These are phyloP conservation scores for Xylariaceae sp. DNA, from an alignment of 2,329 filamentous ascomycete species.

Conservation along the genomic window DNA sequence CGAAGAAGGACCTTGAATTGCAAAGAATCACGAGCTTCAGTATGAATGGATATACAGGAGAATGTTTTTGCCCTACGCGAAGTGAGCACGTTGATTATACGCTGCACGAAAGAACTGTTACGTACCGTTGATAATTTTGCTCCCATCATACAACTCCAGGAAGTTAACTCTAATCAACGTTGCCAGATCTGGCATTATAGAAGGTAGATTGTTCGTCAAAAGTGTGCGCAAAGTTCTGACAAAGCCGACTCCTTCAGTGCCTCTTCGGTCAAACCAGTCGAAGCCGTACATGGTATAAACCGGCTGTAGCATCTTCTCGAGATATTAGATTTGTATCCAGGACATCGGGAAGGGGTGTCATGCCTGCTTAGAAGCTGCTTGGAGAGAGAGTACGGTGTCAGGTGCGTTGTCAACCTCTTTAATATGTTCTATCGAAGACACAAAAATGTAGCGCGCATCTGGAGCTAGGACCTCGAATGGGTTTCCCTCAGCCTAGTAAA, in stretches of 20 bases:
- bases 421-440: too few species aligned
- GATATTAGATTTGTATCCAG: neutral
- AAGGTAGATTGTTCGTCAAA: constrained; percentile 33
- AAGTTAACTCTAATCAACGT: neutral
- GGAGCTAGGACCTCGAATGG: too few species aligned
- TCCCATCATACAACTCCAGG: neutral
- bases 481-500: too few species aligned
- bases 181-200: constrained; percentile 9
- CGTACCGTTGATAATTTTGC: neutral
- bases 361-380: constrained; percentile 11
- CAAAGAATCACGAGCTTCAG: constrained; percentile 9
- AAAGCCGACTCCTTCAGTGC: constrained; percentile 39
- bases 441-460: too few species aligned
- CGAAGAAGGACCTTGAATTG: constrained; percentile 29
- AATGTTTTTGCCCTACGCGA: neutral
- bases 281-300: constrained; percentile 38
- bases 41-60: constrained; percentile 17
- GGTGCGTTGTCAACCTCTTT: too few species aligned
- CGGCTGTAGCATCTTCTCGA: constrained; percentile 32
- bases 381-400: too few species aligned
- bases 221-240: constrained; percentile 31
- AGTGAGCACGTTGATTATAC: neutral
- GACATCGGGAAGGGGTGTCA: too few species aligned
- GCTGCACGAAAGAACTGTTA: neutral
- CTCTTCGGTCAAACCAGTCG: constrained; percentile 40